Conservation (phyloP, 176 grass and related monocot genomes). For the Thinopyrum elongatum region DNA sequence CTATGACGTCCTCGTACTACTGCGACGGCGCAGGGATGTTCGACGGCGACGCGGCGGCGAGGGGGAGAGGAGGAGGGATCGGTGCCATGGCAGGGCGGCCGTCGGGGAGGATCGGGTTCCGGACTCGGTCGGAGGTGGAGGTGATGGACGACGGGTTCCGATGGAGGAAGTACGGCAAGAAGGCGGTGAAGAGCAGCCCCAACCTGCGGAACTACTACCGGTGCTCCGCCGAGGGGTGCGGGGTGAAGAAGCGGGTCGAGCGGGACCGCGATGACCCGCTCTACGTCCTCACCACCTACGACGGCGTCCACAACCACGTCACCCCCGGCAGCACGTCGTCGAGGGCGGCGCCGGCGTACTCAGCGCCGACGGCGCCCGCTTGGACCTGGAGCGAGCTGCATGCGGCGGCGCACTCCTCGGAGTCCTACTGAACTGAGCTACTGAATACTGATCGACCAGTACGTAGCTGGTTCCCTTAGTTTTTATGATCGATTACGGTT, state of each 20-base stretch:
- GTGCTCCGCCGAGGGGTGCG: constrained; percentile 64
- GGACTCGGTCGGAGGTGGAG: constrained; percentile 80
- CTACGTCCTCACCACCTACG: constrained; percentile 89
- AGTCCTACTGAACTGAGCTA: constrained; percentile 13
- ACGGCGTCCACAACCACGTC: constrained; percentile 88
- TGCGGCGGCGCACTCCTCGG: constrained; percentile 35
- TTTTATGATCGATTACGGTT: neutral
- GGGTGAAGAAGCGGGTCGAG: constrained; percentile 94
- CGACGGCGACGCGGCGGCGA: neutral
- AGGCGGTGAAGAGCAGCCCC: constrained; percentile 91
- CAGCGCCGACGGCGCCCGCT: neutral
- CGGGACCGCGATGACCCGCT: constrained; percentile 60
- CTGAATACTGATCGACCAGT: neutral
- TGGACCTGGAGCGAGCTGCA: constrained; percentile 19
- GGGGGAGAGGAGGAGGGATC: neutral
- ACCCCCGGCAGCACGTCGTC: constrained; percentile 4
- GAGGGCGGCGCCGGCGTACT: neutral
- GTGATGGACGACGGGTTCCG: constrained; percentile 91
- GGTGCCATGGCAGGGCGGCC: neutral
- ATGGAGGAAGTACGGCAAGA: constrained; percentile 99
- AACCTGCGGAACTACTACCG: constrained; percentile 96
- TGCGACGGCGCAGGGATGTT: neutral
- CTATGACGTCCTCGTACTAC: neutral
- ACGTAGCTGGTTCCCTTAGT: neutral
- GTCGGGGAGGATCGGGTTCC: constrained; percentile 68